phyloP scores from a whole-genome alignment of 768 basidiomycete species.

The Rhizopogon rudus region DNA sequence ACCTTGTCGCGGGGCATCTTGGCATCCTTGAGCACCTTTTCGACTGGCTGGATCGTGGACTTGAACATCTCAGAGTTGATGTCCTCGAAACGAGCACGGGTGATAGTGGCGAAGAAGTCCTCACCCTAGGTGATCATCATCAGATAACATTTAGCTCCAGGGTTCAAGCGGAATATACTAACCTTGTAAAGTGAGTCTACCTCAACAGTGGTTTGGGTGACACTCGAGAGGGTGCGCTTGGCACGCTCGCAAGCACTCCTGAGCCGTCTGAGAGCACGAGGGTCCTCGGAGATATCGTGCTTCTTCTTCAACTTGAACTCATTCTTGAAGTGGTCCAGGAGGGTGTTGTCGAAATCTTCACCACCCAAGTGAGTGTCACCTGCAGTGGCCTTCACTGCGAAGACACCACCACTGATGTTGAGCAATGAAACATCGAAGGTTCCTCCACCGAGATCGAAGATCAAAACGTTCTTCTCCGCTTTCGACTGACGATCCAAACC shows the following conservation, averaged over 20 bases:
- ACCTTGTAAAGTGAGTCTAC: constrained; percentile 98
- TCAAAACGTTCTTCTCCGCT: constrained; percentile 95
- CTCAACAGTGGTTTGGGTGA: constrained; percentile 98
- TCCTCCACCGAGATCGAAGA: constrained; percentile 99
- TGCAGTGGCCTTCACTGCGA: constrained; percentile 98
- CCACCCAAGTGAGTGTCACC: constrained; percentile 99
- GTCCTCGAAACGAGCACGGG: constrained; percentile 99
- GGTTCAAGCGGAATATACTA: constrained; percentile 11
- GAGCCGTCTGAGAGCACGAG: constrained; percentile 94
- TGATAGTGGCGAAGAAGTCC: constrained; percentile 98
- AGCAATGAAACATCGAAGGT: constrained; percentile 99
- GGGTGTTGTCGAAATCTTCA: constrained; percentile 99
- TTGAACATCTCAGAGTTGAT: constrained; percentile 95
- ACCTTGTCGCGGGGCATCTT: constrained; percentile 98
- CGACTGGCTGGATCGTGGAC: constrained; percentile 96
- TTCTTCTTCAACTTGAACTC: constrained; percentile 99
- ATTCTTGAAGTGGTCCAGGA: constrained; percentile 98
- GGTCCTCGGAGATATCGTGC: constrained; percentile 94
- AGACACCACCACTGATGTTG: constrained; percentile 97
- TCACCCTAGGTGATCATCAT: constrained; percentile 57
- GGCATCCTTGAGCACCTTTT: constrained; percentile 98
- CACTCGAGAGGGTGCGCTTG: constrained; percentile 97
- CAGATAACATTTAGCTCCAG: neutral
- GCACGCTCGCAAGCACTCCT: constrained; percentile 99
- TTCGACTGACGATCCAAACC: constrained; percentile 95